A percentile compares a stretch with the other conserved stretches of the same genome.
Evolutionary conservation across 345 rosid species (phyloP).

Genomic region (Melaleuca quinquenervia): DNA sequence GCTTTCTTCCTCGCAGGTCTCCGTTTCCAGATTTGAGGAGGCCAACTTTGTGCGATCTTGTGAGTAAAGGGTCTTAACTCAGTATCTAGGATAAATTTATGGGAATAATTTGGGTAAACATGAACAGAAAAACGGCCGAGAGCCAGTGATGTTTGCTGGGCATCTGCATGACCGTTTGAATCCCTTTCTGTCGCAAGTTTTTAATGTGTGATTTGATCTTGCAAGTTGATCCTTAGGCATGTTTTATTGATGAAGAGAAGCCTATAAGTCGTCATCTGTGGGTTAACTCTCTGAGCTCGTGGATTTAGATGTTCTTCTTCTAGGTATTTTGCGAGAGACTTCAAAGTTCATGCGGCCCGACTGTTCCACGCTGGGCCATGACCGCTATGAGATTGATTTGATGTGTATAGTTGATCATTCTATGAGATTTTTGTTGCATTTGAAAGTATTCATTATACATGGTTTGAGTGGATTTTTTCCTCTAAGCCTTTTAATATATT

Average conservation of each 20-base stretch:
- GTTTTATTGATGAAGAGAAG: not conserved
- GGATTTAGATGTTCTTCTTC: not conserved
- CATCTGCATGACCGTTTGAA: fast-evolving
- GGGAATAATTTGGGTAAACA: not conserved
- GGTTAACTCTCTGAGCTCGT: not conserved
- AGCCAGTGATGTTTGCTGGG: fast-evolving
- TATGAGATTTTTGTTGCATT: not conserved
- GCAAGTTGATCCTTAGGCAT: not conserved
- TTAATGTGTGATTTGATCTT: not conserved
- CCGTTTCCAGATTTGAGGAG: not conserved
- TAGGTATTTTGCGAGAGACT: not conserved
- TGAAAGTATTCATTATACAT: not conserved
- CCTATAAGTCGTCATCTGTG: fast-evolving
- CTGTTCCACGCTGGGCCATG: not conserved
- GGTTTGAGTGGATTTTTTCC: not conserved
- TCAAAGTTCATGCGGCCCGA: fast-evolving
- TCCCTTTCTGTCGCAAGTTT: not conserved
- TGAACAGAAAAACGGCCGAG: not conserved
- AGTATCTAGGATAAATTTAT: fast-evolving
- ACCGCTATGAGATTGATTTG: not conserved
- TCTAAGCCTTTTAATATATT: fast-evolving
- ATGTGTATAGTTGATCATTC: not conserved
- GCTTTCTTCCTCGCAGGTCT: not conserved
- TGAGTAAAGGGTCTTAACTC: not conserved
- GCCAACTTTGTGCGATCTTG: not conserved